Percentiles rank a stretch among this genome's conserved stretches.
phyloP scores from a whole-genome alignment of 768 basidiomycete species.

The Lactarius hengduanensis region DNA sequence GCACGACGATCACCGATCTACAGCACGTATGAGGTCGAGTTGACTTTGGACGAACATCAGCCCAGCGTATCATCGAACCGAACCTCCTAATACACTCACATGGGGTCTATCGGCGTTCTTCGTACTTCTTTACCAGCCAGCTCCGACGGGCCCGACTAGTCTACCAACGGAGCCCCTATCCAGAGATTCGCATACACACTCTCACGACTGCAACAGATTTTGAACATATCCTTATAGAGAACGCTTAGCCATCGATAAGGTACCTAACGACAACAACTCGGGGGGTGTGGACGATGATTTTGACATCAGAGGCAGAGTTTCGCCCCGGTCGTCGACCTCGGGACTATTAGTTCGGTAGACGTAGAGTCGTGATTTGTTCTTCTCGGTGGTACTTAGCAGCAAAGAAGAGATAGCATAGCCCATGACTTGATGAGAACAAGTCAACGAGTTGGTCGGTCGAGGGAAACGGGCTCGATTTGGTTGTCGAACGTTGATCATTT shows the following conservation, averaged over 20 bases:
- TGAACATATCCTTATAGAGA: neutral
- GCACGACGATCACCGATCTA: neutral
- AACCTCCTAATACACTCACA: too few relatives aligned
- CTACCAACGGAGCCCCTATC: neutral
- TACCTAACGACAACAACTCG: neutral
- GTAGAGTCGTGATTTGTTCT: neutral
- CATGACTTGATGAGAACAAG: neutral
- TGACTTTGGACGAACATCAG: neutral
- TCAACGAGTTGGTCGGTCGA: neutral
- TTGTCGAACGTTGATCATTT: neutral
- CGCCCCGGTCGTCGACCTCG: neutral
- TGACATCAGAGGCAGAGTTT: neutral
- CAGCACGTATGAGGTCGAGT: neutral
- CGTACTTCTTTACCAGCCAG: neutral
- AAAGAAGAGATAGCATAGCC: neutral
- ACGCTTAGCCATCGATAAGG: constrained; percentile 10
- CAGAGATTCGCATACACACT: neutral
- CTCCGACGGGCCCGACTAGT: neutral
- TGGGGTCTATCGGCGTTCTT: neutral
- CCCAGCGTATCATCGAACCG: too few relatives aligned
- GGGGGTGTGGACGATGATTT: neutral
- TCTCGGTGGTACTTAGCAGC: neutral
- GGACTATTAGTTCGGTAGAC: neutral
- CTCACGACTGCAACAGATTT: neutral
- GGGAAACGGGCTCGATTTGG: constrained; percentile 1